These are phyloP conservation scores for Chlorella sp. DNA, from an alignment of 139 green algal species.

Conservation along the genomic window DNA sequence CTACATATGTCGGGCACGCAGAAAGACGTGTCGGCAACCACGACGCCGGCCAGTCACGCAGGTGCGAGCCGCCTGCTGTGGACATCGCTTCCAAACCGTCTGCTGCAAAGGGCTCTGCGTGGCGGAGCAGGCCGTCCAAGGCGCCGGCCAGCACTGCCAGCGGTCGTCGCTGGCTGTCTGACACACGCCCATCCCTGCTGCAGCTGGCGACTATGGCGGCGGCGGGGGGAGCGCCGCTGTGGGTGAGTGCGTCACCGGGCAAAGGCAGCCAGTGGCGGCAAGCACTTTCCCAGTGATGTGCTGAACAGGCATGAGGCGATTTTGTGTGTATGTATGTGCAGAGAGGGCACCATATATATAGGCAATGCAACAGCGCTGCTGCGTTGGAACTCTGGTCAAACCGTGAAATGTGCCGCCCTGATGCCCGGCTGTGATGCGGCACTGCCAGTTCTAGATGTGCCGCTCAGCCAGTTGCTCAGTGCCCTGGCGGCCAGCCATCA, in stretches of 20 bases:
- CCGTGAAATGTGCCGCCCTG: not conserved
- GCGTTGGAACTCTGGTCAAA: too few relatives aligned
- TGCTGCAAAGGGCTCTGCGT: not conserved
- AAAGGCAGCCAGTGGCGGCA: too few relatives aligned
- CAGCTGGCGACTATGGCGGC: slow-evolving; percentile 12
- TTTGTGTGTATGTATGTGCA: too few relatives aligned
- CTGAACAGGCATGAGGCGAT: too few relatives aligned
- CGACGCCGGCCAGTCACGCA: not conserved
- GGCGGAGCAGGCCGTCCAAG: not conserved
- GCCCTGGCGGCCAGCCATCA: too few relatives aligned
- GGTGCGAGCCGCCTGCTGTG: not conserved
- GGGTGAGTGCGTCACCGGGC: not conserved
- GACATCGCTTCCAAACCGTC: not conserved
- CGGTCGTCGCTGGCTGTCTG: too few relatives aligned
- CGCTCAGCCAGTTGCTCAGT: too few relatives aligned
- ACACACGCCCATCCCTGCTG: not conserved
- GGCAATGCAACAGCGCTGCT: too few relatives aligned
- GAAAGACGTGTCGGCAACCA: not conserved
- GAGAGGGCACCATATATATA: too few relatives aligned
- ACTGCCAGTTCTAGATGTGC: too few relatives aligned
- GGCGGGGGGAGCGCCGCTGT: not conserved
- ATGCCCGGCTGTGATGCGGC: not conserved
- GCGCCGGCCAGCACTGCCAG: not conserved
- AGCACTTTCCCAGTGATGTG: not conserved
- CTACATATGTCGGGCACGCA: not conserved